These are phyloP conservation scores for Alternaria rosae DNA, from an alignment of 2,329 filamentous ascomycete species.

Conservation along the genomic window DNA sequence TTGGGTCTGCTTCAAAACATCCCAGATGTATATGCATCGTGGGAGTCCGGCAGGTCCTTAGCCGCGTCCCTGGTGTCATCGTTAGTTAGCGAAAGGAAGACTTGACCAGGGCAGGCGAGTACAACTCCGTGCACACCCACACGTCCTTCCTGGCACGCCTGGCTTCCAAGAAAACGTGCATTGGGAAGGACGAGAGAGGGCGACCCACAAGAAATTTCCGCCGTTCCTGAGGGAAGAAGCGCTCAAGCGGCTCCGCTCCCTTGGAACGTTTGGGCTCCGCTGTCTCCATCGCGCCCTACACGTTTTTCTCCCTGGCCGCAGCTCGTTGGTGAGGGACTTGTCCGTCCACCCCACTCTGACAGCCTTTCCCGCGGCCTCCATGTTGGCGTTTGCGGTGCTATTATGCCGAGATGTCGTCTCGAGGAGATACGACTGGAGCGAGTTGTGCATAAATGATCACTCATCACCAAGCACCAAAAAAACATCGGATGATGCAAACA, in stretches of 20 bases:
- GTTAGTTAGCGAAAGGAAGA: not conserved
- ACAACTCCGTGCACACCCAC: not conserved
- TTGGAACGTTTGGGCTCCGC: constrained; percentile 11
- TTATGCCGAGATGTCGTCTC: not conserved
- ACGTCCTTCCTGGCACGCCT: no score
- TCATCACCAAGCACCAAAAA: not conserved
- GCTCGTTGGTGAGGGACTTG: no score
- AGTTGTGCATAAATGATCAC: not conserved
- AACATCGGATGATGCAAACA: not conserved
- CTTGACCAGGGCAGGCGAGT: not conserved
- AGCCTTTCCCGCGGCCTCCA: not conserved
- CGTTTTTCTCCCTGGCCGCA: not conserved
- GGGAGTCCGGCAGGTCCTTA: not conserved
- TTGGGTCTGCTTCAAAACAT: not conserved
- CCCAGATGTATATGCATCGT: not conserved
- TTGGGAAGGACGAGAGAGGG: no score
- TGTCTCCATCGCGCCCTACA: constrained; percentile 2
- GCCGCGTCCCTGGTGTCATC: constrained; percentile 3
- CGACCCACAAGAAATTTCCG: constrained; percentile 12
- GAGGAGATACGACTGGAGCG: not conserved
- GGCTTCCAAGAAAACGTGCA: no score
- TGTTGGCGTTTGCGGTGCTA: not conserved
- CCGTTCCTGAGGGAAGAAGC: constrained; percentile 8
- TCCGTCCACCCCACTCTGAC: no score
- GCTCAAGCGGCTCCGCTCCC: constrained; percentile 4